phyloP scores from a whole-genome alignment of 2,329 filamentous ascomycete species.

The Ilyonectria destructans region DNA sequence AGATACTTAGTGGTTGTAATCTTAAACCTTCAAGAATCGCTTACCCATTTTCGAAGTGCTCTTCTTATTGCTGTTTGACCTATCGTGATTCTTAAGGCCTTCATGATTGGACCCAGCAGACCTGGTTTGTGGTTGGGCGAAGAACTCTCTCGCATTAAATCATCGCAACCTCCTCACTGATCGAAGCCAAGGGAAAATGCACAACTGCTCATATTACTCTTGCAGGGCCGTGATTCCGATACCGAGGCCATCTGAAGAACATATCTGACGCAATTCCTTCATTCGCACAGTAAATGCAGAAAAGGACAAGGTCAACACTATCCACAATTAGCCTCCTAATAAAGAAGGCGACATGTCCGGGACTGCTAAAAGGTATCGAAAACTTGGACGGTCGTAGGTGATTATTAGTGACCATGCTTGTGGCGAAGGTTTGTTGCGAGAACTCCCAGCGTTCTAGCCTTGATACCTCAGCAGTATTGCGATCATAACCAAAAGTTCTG shows the following conservation, averaged over 20 bases:
- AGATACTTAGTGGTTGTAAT: no score
- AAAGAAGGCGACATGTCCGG: constrained; percentile 12
- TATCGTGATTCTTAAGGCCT: no score
- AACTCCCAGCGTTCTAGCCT: constrained; percentile 89
- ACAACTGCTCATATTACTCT: constrained; percentile 19
- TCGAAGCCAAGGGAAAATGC: constrained; percentile 19
- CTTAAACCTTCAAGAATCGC: no score
- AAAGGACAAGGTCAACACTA: constrained; percentile 14
- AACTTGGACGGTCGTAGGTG: constrained; percentile 15
- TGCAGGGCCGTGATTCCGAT: constrained; percentile 11
- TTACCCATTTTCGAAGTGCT: no score
- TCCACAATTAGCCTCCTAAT: constrained; percentile 1
- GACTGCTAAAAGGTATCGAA: constrained; percentile 11
- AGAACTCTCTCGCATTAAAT: no score
- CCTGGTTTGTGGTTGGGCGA: no score
- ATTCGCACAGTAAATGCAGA: constrained; percentile 21
- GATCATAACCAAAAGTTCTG: constrained; percentile 86
- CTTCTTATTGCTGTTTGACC: no score
- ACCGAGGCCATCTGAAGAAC: constrained; percentile 14
- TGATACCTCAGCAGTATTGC: constrained; percentile 86
- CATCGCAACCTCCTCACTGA: neutral
- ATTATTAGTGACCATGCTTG: constrained; percentile 61
- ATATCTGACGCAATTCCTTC: constrained; percentile 15
- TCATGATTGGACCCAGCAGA: no score
- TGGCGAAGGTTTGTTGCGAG: constrained; percentile 87